These are phyloP conservation scores for Hirsutella thompsonii DNA, from an alignment of 2,329 filamentous ascomycete species.

Conservation along the genomic window DNA sequence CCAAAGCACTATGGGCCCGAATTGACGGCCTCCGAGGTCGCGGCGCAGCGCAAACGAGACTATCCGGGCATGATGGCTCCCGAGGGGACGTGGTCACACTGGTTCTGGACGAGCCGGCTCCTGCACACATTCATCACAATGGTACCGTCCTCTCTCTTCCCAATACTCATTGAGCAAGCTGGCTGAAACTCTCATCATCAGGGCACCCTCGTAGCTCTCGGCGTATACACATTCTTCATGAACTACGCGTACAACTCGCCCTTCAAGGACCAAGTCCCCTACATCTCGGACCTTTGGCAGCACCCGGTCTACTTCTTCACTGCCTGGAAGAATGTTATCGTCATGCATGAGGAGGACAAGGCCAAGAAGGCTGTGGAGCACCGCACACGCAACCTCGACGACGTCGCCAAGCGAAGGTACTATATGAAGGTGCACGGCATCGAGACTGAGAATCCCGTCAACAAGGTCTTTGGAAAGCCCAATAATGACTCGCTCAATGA, in stretches of 20 bases:
- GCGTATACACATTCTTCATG: constrained; percentile 57
- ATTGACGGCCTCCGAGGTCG: constrained; percentile 50
- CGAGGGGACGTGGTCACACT: constrained; percentile 67
- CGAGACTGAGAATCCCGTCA: constrained; percentile 47
- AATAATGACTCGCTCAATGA: constrained; percentile 22
- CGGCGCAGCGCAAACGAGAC: constrained; percentile 52
- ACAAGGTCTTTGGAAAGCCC: constrained; percentile 26
- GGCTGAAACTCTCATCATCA: too few relatives aligned
- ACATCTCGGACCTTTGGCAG: constrained; percentile 51
- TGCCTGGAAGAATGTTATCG: constrained; percentile 58
- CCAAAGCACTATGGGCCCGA: constrained; percentile 65
- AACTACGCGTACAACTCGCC: constrained; percentile 73
- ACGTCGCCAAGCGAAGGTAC: constrained; percentile 74
- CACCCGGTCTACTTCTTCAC: constrained; percentile 57
- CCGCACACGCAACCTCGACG: constrained; percentile 62
- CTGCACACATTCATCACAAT: constrained; percentile 78
- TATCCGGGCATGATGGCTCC: constrained; percentile 89
- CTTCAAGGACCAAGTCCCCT: constrained; percentile 66
- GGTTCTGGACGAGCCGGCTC: constrained; percentile 64
- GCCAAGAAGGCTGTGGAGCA: constrained; percentile 57
- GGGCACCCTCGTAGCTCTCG: constrained; percentile 57
- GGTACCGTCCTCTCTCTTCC: constrained; percentile 31
- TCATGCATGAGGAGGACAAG: constrained; percentile 62
- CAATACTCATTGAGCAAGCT: too few relatives aligned
- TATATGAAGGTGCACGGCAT: constrained; percentile 81